Conservation (phyloP, 345 rosid genomes). For the Arabis hirsuta region DNA sequence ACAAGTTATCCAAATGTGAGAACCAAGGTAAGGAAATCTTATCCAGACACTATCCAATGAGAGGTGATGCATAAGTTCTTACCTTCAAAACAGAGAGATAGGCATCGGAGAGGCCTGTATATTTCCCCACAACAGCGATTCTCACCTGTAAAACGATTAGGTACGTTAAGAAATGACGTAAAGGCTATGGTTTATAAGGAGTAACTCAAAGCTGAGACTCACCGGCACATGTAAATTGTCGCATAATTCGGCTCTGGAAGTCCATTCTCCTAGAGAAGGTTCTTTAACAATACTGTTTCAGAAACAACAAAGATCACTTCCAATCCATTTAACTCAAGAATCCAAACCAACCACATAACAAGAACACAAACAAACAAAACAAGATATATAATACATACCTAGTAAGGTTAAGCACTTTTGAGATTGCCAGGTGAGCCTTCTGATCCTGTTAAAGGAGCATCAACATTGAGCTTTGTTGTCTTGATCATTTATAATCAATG, state of each 20-base stretch:
- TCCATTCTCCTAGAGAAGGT: constrained; percentile 79
- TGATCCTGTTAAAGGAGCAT: constrained; percentile 62
- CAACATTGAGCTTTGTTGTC: not conserved
- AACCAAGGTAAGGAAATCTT: constrained; percentile 2
- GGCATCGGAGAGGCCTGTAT: constrained; percentile 84
- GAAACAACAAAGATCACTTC: constrained; percentile 31
- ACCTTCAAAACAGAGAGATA: constrained; percentile 92
- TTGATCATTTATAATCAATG: not conserved
- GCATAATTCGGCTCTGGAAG: constrained; percentile 63
- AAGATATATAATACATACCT: constrained; percentile 49
- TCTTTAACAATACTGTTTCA: constrained; percentile 58
- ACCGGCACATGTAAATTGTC: constrained; percentile 80
- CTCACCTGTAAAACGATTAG: constrained; percentile 59
- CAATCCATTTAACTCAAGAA: not conserved
- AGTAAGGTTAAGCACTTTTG: constrained; percentile 69
- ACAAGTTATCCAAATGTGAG: constrained; percentile 32
- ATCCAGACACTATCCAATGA: not conserved
- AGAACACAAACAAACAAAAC: constrained; percentile 10
- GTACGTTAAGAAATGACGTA: constrained; percentile 18
- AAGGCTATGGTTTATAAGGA: not conserved
- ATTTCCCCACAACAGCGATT: constrained; percentile 94
- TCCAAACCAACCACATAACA: not conserved
- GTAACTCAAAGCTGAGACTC: constrained; percentile 36
- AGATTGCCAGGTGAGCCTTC: constrained; percentile 84
- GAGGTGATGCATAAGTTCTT: not conserved